A percentile compares a stretch with the other conserved stretches of the same genome.
phyloP scores from a whole-genome alignment of 345 rosid genomes.

The Sisymbrium altissimum region DNA sequence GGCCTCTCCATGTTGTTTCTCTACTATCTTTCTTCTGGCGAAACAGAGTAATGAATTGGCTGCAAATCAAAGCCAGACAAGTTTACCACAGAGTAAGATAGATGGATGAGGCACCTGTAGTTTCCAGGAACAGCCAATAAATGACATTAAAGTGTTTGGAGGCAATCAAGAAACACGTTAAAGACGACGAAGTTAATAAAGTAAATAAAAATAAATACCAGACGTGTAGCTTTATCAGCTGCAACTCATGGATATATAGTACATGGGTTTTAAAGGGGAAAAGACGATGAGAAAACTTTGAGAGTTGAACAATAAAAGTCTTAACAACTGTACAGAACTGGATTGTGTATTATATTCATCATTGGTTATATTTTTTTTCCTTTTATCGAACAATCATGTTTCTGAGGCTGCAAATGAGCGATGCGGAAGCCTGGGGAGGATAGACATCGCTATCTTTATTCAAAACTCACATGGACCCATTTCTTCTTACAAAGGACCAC shows the following conservation, averaged over 20 bases:
- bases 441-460: constrained; percentile 41
- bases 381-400: constrained; percentile 8
- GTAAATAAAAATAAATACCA: not conserved
- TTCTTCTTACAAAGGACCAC: constrained; percentile 14
- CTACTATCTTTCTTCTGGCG: not conserved
- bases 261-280: constrained; percentile 21
- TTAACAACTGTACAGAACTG: constrained; percentile 9
- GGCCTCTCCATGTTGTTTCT: constrained; percentile 34
- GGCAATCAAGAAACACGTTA: constrained; percentile 33
- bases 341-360: constrained; percentile 6
- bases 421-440: constrained; percentile 37
- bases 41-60: constrained; percentile 23
- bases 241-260: constrained; percentile 27
- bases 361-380: no score
- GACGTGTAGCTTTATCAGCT: constrained; percentile 28
- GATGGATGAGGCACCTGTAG: constrained; percentile 24
- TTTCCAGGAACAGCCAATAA: constrained; percentile 18
- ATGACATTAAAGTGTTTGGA: constrained; percentile 18
- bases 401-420: constrained; percentile 53
- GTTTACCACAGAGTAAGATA: constrained; percentile 15
- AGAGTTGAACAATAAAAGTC: not conserved
- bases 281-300: constrained; percentile 18
- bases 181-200: constrained; percentile 7
- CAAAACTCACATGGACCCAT: constrained; percentile 36
- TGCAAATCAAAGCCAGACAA: constrained; percentile 23